Conservation (phyloP, 257 asterid genomes). For the Catharanthus roseus region DNA sequence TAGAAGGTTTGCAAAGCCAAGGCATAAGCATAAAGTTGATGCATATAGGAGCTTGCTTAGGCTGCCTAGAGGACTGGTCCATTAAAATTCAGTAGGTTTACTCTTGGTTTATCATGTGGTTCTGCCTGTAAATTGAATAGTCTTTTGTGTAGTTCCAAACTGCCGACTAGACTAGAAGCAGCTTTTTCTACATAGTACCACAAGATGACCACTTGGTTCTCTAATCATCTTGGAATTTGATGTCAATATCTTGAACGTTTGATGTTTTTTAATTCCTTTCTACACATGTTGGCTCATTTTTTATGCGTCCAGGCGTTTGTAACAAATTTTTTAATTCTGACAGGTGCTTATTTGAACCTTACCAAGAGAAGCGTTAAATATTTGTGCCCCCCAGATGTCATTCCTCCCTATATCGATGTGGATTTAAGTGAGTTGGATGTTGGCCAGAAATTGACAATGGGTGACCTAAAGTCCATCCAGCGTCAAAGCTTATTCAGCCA, state of each 20-base stretch:
- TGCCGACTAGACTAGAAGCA: too few relatives aligned
- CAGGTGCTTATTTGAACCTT: slow-evolving; percentile 72
- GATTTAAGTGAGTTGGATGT: slow-evolving; percentile 87
- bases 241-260: not conserved
- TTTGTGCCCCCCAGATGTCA: slow-evolving; percentile 79
- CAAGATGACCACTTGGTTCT: not conserved
- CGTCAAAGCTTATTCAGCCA: slow-evolving; percentile 48
- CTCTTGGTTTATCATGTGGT: not conserved
- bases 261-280: not conserved
- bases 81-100: not conserved
- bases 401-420: slow-evolving; percentile 86
- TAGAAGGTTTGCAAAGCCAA: too few relatives aligned
- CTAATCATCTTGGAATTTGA: not conserved
- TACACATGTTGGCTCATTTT: not conserved
- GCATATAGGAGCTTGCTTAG: too few relatives aligned
- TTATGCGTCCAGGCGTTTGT: not conserved
- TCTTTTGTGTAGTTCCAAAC: too few relatives aligned
- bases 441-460: slow-evolving; percentile 68
- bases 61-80: too few relatives aligned
- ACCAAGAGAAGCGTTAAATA: slow-evolving; percentile 75
- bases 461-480: slow-evolving; percentile 88
- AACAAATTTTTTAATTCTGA: not conserved
- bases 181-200: not conserved
- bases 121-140: too few relatives aligned
- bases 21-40: too few relatives aligned